These are phyloP conservation scores for Micractinium conductrix DNA, from an alignment of 139 green algal genomes.

Conservation along the genomic window DNA sequence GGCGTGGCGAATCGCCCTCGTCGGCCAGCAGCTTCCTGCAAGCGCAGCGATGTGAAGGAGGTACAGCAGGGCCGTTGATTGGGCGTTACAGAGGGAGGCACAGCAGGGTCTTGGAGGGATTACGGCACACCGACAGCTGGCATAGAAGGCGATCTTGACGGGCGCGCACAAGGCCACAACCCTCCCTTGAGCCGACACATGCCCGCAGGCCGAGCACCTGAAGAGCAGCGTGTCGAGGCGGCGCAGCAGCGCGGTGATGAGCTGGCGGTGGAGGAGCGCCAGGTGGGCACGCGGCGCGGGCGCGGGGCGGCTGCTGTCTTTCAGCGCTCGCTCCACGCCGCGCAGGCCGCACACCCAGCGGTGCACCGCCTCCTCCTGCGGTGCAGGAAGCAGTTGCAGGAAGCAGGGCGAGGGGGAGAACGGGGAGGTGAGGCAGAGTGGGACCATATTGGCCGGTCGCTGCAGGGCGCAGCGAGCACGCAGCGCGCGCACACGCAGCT, in stretches of 20 bases:
- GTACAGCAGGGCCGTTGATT: no score
- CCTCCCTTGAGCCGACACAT: no score
- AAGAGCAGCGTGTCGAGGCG: slow-evolving; percentile 78
- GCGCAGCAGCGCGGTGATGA: slow-evolving; percentile 68
- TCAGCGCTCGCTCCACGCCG: slow-evolving; percentile 35
- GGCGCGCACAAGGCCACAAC: no score
- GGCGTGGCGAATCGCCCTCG: background rate
- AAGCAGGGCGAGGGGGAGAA: background rate
- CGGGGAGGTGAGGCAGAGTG: background rate
- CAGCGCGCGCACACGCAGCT: no score
- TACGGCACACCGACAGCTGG: no score
- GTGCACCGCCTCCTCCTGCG: slow-evolving; percentile 71
- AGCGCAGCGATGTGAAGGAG: background rate
- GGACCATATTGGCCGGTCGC: no score
- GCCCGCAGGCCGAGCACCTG: no score
- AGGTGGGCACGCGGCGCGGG: slow-evolving; percentile 48
- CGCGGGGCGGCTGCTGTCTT: background rate
- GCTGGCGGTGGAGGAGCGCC: slow-evolving; percentile 64
- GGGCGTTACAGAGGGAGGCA: no score
- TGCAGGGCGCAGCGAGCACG: no score
- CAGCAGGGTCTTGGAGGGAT: no score
- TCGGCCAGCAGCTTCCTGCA: slow-evolving; percentile 31
- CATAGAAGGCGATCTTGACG: no score
- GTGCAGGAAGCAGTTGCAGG: background rate
- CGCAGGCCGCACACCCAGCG: slow-evolving; percentile 74